phyloP scores from a whole-genome alignment of 768 basidiomycete species.

The Mycena latifolia region DNA sequence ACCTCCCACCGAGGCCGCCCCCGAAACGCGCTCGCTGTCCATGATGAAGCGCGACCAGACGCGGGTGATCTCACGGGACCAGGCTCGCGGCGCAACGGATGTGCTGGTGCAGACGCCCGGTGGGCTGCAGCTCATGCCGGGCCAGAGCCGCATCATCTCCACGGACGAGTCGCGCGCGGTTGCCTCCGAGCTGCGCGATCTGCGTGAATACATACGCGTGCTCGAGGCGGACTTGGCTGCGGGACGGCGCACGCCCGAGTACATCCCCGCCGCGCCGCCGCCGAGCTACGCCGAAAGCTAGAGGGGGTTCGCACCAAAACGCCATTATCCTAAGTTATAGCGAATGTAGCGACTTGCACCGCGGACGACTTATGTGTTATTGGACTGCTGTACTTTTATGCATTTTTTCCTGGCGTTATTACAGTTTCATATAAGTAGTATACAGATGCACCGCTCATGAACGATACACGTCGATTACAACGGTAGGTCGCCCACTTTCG shows the following conservation, averaged over 20 bases:
- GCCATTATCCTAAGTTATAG: neutral
- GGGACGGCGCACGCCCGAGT: neutral
- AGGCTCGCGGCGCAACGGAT: conserved; percentile 6
- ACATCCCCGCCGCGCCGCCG: neutral
- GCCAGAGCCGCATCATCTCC: conserved; percentile 15
- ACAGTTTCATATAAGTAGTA: too few relatives aligned
- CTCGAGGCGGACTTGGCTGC: conserved; percentile 17
- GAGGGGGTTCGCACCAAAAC: neutral
- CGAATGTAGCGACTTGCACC: too few relatives aligned
- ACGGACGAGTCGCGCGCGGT: conserved; percentile 17
- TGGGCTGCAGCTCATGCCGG: conserved; percentile 18
- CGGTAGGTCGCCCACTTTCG: too few relatives aligned
- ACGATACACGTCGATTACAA: too few relatives aligned
- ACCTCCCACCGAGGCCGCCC: too few relatives aligned
- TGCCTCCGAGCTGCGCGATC: conserved; percentile 15
- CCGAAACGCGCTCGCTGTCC: conserved; percentile 9
- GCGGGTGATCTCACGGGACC: conserved; percentile 7
- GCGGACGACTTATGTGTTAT: neutral
- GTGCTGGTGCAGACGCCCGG: conserved; percentile 20
- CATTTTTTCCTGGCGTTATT: too few relatives aligned
- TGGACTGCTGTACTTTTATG: neutral
- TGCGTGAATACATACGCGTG: conserved; percentile 19
- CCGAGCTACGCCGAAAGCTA: conserved; percentile 13
- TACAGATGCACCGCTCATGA: too few relatives aligned
- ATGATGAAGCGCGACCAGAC: conserved; percentile 24